These are phyloP conservation scores for Dipteronia sinensis DNA, from an alignment of 345 rosid genomes.

Conservation along the genomic window DNA sequence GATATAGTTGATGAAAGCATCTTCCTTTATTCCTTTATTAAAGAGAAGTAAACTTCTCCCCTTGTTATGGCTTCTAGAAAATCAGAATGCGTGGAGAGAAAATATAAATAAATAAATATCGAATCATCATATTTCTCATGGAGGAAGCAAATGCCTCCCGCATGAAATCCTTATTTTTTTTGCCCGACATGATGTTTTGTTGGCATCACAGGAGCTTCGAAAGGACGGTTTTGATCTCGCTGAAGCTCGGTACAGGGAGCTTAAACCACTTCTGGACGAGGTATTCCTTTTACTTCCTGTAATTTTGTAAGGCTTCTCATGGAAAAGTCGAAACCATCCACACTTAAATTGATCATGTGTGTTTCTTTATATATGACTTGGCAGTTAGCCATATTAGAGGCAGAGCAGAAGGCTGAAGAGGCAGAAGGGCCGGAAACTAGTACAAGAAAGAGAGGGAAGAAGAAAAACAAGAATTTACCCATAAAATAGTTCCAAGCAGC, in stretches of 20 bases:
- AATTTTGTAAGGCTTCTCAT: neutral
- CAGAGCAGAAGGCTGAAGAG: slow-evolving; percentile 95
- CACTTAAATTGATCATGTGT: neutral
- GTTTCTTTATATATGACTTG: slow-evolving; percentile 4
- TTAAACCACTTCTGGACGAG: slow-evolving; percentile 94
- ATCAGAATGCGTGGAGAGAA: neutral
- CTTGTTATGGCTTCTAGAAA: neutral
- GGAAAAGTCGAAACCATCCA: neutral
- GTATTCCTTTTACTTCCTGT: slow-evolving; percentile 35
- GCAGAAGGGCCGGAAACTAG: slow-evolving; percentile 74
- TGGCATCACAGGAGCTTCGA: slow-evolving; percentile 74
- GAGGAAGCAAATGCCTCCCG: neutral
- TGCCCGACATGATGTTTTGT: slow-evolving; percentile 16
- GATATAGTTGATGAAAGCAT: neutral
- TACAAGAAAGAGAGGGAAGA: slow-evolving; percentile 68
- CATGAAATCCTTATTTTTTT: neutral
- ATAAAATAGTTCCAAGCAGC: slow-evolving; percentile 15
- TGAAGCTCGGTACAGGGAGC: slow-evolving; percentile 78
- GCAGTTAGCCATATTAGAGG: slow-evolving; percentile 82
- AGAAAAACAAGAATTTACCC: slow-evolving; percentile 43
- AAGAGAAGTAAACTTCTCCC: neutral
- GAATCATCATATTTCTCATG: neutral
- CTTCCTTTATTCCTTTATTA: neutral
- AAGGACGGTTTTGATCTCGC: slow-evolving; percentile 98
- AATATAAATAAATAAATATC: too few species aligned